phyloP scores from a whole-genome alignment of 106 monocot genomes.

The Dioscorea dumetorum region DNA sequence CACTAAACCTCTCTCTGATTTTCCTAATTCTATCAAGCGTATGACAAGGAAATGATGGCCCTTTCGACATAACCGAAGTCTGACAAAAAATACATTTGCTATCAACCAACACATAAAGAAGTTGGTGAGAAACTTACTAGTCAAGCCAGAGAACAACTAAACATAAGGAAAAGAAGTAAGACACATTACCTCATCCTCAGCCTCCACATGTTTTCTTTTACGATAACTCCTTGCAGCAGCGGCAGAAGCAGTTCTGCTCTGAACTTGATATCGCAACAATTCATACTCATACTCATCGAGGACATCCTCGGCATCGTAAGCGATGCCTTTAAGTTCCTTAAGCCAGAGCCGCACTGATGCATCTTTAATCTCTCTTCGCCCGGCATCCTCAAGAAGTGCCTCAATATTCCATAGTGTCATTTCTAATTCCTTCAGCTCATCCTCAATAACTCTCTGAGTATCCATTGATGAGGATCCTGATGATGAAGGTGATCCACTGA shows the following conservation, averaged over 20 bases:
- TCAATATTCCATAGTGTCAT: constrained; percentile 3
- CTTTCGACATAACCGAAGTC: too few species aligned
- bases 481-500: constrained; percentile 2
- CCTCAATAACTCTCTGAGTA: constrained; percentile 5
- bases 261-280: not conserved
- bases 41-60: not conserved
- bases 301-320: constrained; percentile 18
- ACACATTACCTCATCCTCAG: not conserved
- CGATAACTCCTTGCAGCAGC: not conserved
- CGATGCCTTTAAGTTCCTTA: constrained; percentile 5
- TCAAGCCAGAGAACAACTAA: not conserved
- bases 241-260: not conserved
- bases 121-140: too few species aligned
- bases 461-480: constrained; percentile 6
- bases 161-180: too few species aligned
- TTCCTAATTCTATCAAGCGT: not conserved
- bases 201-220: not conserved
- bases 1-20: constrained; percentile 9
- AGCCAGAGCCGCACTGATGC: constrained; percentile 8
- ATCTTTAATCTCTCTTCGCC: not conserved
- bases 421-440: not conserved
- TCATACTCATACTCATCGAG: constrained; percentile 11
- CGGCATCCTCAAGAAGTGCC: constrained; percentile 6
- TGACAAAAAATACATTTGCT: too few species aligned
- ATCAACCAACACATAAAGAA: too few species aligned